Evolutionary conservation across 768 basidiomycete species (phyloP), one percentile per base, ranked within the genome.

Genomic region (Rossbeevera mucosa): DNA sequence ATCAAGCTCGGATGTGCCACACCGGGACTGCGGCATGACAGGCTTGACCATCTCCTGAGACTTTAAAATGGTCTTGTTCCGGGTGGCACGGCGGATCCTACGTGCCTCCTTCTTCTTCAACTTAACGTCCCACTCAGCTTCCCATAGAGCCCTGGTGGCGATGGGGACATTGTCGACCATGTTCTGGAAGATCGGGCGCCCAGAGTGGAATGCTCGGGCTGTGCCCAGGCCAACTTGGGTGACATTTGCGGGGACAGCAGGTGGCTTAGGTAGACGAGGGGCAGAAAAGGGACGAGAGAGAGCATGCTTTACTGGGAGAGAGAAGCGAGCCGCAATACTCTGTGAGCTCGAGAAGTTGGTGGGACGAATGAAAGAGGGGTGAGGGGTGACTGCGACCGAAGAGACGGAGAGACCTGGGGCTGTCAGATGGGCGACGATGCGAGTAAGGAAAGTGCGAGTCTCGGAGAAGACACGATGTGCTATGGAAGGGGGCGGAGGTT

Each of bases 161-260:
- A 94, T 70, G 7, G 91, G 91, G 0, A 89, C 82, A 60, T 91
- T 91, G 64, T 91, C 80, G 2, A 82, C 81, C 38, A 94, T 67
- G 64, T 87, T 83, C 65, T 90, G 83, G 74, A 92, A 91, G 41
- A 91, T 76, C 3, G 87, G 86, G 2, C 85, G 81, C 11, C 76
- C 78, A 3, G 83, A 80, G 21, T 83, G 82, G 66, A 93, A 94
- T 60, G 82, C 88, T 31, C 91, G 75, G 0, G 85, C 87, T 0
- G 80, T 78, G 31, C 88, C 87, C 3, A 94, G 74, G 5, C 91
- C 91, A 20, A 93, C 79, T 55, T 89, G 84, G 0, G 79, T 67
- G 25, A 86, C 68, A 44, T 70, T 70, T 18, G 79, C 68, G 7
- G 81, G 80, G 14, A 80, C 74, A 2, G 33, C 40, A 20, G 77